Percentiles rank a stretch among this genome's conserved stretches.
Evolutionary conservation across 2,329 filamentous ascomycete species (phyloP).

Genomic region (Dothistroma pini): DNA sequence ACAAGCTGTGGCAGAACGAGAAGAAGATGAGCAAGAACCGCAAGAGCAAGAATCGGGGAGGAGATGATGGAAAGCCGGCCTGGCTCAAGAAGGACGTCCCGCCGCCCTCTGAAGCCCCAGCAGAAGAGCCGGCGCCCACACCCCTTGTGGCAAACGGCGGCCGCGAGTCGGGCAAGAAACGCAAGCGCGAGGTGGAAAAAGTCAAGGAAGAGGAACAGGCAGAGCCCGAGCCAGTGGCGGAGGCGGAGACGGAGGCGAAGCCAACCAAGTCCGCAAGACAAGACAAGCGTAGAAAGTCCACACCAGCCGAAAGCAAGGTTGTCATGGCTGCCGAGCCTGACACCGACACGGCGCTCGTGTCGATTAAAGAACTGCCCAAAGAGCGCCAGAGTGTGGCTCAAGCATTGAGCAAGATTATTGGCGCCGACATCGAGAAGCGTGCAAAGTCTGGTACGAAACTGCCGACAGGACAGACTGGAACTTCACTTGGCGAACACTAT

Average conservation of each 20-base stretch:
- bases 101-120: conserved; percentile 9
- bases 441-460: conserved; percentile 63
- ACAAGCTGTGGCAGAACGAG: conserved; percentile 43
- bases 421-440: conserved; percentile 61
- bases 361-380: conserved; percentile 54
- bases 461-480: conserved; percentile 60
- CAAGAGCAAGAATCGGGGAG: conserved; percentile 47
- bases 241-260: conserved; percentile 10
- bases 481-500: conserved; percentile 64
- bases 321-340: conserved; percentile 22
- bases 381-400: conserved; percentile 67
- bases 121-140: conserved; percentile 7
- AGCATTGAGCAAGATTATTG: conserved; percentile 66
- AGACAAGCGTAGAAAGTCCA: conserved; percentile 38
- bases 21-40: conserved; percentile 61
- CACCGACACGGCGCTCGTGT: conserved; percentile 33
- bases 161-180: conserved; percentile 29
- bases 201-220: conserved; percentile 16
- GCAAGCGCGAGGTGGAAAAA: conserved; percentile 30
- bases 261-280: conserved; percentile 20
- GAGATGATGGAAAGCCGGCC: conserved; percentile 28
- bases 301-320: conserved; percentile 18
- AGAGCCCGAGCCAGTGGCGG: conserved; percentile 11
- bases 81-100: conserved; percentile 34
- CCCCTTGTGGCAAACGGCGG: conserved; percentile 7